Evolutionary conservation across 805 yeast species (phyloP).

Genomic region (Yueomyces sinensis): DNA sequence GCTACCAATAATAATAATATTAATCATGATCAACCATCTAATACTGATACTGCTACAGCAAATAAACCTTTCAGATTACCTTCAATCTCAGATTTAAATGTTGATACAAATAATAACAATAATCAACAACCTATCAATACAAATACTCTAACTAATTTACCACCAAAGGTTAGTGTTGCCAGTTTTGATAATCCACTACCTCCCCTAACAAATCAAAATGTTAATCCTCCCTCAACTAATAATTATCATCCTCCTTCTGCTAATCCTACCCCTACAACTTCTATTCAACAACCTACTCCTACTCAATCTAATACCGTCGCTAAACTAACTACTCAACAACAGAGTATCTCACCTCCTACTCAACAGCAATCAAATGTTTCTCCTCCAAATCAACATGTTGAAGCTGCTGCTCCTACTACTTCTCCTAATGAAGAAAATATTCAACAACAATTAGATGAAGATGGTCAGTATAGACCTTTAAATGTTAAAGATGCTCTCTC

Average conservation of each 20-base stretch:
- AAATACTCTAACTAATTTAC: slow-evolving; percentile 2
- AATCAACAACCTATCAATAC: not conserved
- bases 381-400: slow-evolving; percentile 6
- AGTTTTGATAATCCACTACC: slow-evolving; percentile 22
- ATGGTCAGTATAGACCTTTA: slow-evolving; percentile 50
- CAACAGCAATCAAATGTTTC: slow-evolving; percentile 3
- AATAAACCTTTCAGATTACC: slow-evolving; percentile 9
- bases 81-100: slow-evolving; percentile 5
- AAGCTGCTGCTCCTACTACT: not conserved
- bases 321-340: not conserved
- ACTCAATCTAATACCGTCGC: not conserved
- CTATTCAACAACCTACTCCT: not conserved
- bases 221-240: not conserved
- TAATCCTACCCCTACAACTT: not conserved
- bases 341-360: no score
- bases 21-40: slow-evolving; percentile 19
- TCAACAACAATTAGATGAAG: slow-evolving; percentile 1
- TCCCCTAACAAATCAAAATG: slow-evolving; percentile 3
- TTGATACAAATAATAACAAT: not conserved
- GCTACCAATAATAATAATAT: slow-evolving; percentile 1
- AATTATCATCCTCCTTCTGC: not conserved
- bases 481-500: slow-evolving; percentile 94
- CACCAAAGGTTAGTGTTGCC: slow-evolving; percentile 8
- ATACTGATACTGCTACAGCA: slow-evolving; percentile 20
- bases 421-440: not conserved